Base-by-base conservation (phyloP, 768 basidiomycete genomes). In the Ramaria rubella region DNA sequence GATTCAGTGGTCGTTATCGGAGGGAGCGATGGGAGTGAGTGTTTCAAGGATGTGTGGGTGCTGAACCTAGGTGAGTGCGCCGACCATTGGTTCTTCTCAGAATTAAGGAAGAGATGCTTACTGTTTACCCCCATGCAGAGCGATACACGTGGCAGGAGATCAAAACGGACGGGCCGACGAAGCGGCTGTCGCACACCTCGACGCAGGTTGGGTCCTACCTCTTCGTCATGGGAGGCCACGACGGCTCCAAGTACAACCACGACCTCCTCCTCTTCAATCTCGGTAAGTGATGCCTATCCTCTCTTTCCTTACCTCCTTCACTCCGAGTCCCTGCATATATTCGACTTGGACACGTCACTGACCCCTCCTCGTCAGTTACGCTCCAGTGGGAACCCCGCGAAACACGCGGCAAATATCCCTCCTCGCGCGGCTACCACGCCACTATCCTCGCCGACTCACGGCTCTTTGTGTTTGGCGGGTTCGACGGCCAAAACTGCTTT, bases 181-280 rank as follows among this genome's bases (percentile, higher is more conserved):
- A 83, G 59, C 81, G 90, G 9, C 75, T 94, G 42, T 86, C 87
- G 26, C 94, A 97, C 63, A 87, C 86, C 11, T 79, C 92, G 14
- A 92, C 93, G 0, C 90, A 88, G 68, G 88, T 97, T 15, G 93
- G 94, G 29, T 92, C 90, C 1, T 94, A 91, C 66, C 79, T 97
- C 0, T 94, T 94, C 72, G 78, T 95, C 53, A 75, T 86, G 43
- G 94, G 93, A 0, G 94, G 94, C 2, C 93, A 95, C 70, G 87
- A 94, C 60, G 88, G 90, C 4, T 69, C 72, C 11, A 73, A 83
- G 48, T 96, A 96, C 67, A 68, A 67, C 30, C 69, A 70, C 50
- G 87, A 94, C 11, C 74, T 95, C 5, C 74, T 91, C 17, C 73
- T 90, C 4, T 93, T 93, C 70, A 94, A 96, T 64, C 83, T 97